phyloP scores from a whole-genome alignment of 2,329 filamentous ascomycete species.

The Xylariaceae sp. region DNA sequence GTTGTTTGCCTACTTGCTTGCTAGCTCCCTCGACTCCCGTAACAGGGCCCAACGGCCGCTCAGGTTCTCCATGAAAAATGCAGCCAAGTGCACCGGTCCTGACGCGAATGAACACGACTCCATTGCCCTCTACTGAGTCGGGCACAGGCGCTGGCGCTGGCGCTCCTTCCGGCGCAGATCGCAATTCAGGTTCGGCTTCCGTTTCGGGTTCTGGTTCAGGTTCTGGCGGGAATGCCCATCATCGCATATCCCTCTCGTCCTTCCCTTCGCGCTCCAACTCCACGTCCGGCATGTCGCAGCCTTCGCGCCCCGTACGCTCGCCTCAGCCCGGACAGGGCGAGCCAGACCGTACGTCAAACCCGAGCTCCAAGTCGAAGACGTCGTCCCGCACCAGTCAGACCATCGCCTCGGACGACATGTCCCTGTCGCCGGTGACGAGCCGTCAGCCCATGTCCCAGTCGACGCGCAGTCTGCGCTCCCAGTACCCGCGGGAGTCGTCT shows the following conservation, averaged over 20 bases:
- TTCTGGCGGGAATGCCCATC: constrained; percentile 25
- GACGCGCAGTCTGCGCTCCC: constrained; percentile 59
- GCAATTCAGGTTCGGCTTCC: not conserved
- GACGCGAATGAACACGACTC: constrained; percentile 37
- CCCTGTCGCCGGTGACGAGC: constrained; percentile 49
- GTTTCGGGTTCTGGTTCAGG: not conserved
- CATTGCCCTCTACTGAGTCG: constrained; percentile 32
- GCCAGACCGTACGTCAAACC: constrained; percentile 52
- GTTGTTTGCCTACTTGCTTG: too few relatives aligned
- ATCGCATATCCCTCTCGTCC: constrained; percentile 58
- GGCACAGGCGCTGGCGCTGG: not conserved
- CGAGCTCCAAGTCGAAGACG: constrained; percentile 55
- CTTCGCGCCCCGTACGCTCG: constrained; percentile 49
- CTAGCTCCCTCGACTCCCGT: not conserved
- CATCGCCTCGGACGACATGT: constrained; percentile 55
- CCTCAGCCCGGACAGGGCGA: constrained; percentile 49
- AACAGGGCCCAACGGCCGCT: not conserved
- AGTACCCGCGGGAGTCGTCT: constrained; percentile 66
- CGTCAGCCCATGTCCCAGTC: constrained; percentile 47
- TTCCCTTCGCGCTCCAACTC: constrained; percentile 52
- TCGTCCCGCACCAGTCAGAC: constrained; percentile 46
- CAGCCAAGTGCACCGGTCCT: constrained; percentile 40
- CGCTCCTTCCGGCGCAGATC: too few relatives aligned
- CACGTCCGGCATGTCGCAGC: constrained; percentile 50
- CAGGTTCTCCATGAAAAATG: constrained; percentile 39